These are phyloP conservation scores for Aegilops umbellulata DNA, from an alignment of 176 grass and related monocot genomes.

Conservation along the genomic window DNA sequence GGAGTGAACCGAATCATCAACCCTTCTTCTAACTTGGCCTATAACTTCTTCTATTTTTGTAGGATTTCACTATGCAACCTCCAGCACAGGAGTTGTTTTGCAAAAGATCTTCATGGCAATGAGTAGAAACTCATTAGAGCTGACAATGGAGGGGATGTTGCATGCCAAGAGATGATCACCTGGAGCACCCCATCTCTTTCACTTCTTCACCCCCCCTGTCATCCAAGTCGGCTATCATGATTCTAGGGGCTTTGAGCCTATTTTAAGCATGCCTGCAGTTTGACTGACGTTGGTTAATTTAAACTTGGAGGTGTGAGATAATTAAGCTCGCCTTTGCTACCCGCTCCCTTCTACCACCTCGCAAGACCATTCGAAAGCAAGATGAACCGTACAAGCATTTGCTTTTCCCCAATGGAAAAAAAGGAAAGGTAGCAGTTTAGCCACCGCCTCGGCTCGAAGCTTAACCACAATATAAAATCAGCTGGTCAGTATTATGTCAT, in stretches of 20 bases:
- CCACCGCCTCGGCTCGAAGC: background rate
- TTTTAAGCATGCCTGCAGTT: background rate
- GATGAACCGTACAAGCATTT: background rate
- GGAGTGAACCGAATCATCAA: background rate
- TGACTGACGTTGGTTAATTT: background rate
- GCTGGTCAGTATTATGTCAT: too few relatives aligned
- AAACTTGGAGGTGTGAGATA: background rate
- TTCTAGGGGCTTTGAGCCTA: background rate
- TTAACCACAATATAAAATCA: too few relatives aligned
- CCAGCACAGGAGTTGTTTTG: slow-evolving; percentile 83
- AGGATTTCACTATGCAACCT: slow-evolving; percentile 94
- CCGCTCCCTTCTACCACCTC: too few relatives aligned
- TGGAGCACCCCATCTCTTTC: background rate
- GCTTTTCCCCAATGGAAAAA: background rate
- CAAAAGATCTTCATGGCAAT: slow-evolving; percentile 92
- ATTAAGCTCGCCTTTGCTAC: too few relatives aligned
- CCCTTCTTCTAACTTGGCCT: slow-evolving; percentile 14
- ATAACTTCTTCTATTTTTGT: background rate
- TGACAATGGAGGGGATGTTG: background rate
- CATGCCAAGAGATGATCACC: background rate
- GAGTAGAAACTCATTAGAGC: slow-evolving; percentile 68
- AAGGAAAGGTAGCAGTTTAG: background rate
- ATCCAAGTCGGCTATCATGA: background rate
- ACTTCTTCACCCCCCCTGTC: background rate
- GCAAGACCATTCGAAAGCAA: too few relatives aligned